These are phyloP conservation scores for Cryphonectria carpinicola DNA, from an alignment of 2,329 filamentous ascomycete genomes.

Conservation along the genomic window DNA sequence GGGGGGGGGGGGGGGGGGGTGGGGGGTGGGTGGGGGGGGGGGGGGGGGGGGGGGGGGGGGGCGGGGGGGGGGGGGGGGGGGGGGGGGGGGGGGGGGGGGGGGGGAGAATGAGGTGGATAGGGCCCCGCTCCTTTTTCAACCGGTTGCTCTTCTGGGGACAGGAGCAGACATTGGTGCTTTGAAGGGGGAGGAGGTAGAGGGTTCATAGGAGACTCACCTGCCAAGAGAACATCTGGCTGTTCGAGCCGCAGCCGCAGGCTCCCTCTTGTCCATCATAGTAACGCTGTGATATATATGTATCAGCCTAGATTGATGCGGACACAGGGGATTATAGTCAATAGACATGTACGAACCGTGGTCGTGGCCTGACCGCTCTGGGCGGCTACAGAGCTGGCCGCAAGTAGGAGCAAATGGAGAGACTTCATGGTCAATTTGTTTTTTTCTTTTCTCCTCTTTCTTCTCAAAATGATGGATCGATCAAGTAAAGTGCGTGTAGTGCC, in stretches of 20 bases:
- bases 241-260: constrained; percentile 24
- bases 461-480: neutral
- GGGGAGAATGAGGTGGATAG: neutral
- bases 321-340: neutral
- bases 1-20: too few species aligned
- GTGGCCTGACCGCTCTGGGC: constrained; percentile 27
- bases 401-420: constrained; percentile 2
- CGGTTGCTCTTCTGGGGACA: neutral
- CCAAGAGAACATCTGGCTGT: constrained; percentile 16
- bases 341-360: constrained; percentile 18
- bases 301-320: neutral
- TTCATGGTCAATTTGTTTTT: constrained; percentile 10
- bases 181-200: neutral
- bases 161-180: neutral
- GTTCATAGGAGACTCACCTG: constrained; percentile 11
- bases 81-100: too few species aligned
- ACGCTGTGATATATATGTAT: constrained; percentile 5
- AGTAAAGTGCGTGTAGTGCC: neutral
- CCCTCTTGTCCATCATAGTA: constrained; percentile 25
- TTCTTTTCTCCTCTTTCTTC: too few species aligned
- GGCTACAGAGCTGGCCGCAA: constrained; percentile 13
- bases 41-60: too few species aligned
- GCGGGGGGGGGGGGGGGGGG: too few species aligned
- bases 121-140: neutral
- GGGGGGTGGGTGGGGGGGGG: too few species aligned